Evolutionary conservation across 2,329 filamentous ascomycete species (phyloP).

Genomic region (Fusarium dlaminii): DNA sequence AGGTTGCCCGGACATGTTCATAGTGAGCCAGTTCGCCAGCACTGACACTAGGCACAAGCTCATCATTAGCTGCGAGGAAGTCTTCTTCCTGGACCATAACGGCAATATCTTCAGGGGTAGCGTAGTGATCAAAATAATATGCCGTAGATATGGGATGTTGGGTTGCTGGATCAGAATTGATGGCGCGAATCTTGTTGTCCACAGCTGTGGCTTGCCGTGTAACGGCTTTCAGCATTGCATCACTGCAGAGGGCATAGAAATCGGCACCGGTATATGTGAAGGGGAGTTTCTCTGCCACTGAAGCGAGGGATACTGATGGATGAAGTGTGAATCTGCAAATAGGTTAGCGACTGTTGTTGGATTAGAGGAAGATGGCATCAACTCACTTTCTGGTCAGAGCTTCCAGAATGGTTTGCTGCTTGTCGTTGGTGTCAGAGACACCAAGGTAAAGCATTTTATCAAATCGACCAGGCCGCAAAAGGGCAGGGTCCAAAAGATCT

Average conservation of each 20-base stretch:
- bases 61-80: constrained; percentile 81
- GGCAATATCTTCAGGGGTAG: constrained; percentile 81
- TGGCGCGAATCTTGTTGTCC: constrained; percentile 79
- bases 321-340: constrained; percentile 81
- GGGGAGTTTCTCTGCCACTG: constrained; percentile 80
- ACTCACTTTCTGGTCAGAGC: constrained; percentile 92
- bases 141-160: constrained; percentile 76
- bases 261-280: constrained; percentile 98
- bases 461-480: constrained; percentile 89
- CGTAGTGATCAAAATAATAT: constrained; percentile 95
- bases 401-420: constrained; percentile 93
- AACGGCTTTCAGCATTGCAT: constrained; percentile 98
- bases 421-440: constrained; percentile 95
- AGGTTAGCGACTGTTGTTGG: constrained; percentile 5
- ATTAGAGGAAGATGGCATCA: not conserved
- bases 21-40: constrained; percentile 93
- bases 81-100: constrained; percentile 92
- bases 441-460: constrained; percentile 99
- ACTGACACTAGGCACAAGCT: constrained; percentile 93
- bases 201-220: constrained; percentile 87
- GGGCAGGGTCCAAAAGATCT: constrained; percentile 88
- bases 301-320: constrained; percentile 77
- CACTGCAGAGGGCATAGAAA: constrained; percentile 95
- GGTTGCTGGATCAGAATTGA: constrained; percentile 63
- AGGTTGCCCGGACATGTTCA: constrained; percentile 80